phyloP scores from a whole-genome alignment of 2,329 filamentous ascomycete species.

The Thielaviopsis musarum region DNA sequence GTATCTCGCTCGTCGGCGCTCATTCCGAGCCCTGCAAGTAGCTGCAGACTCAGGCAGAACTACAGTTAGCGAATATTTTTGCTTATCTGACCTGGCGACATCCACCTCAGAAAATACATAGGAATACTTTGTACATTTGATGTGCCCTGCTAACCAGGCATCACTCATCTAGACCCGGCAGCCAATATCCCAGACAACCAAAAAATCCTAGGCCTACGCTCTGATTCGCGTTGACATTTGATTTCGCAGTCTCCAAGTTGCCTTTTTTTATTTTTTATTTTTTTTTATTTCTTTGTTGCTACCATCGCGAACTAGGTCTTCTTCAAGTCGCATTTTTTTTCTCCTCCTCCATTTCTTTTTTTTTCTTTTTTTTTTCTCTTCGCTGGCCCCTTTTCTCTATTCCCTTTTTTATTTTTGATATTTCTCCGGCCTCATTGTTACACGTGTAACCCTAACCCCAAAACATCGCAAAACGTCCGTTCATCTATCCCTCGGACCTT shows the following conservation, averaged over 20 bases:
- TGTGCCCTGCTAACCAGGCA: background rate
- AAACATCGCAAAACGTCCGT: background rate
- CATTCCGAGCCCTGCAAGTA: background rate
- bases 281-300: background rate
- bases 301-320: background rate
- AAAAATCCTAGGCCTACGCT: no score
- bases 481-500: background rate
- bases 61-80: background rate
- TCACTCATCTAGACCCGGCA: background rate
- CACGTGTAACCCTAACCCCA: slow-evolving; percentile 4
- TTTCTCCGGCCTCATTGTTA: background rate
- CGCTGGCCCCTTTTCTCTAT: background rate
- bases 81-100: background rate
- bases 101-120: background rate
- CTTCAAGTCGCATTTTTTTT: no score
- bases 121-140: background rate
- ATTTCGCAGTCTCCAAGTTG: background rate
- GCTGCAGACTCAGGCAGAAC: background rate
- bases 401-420: background rate
- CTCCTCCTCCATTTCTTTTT: background rate
- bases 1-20: background rate
- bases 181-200: background rate
- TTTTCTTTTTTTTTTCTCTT: background rate
- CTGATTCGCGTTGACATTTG: background rate
- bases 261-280: background rate